Base-by-base conservation (phyloP, 1,284 basidiomycete species). In the Naganishia liquefaciens region DNA sequence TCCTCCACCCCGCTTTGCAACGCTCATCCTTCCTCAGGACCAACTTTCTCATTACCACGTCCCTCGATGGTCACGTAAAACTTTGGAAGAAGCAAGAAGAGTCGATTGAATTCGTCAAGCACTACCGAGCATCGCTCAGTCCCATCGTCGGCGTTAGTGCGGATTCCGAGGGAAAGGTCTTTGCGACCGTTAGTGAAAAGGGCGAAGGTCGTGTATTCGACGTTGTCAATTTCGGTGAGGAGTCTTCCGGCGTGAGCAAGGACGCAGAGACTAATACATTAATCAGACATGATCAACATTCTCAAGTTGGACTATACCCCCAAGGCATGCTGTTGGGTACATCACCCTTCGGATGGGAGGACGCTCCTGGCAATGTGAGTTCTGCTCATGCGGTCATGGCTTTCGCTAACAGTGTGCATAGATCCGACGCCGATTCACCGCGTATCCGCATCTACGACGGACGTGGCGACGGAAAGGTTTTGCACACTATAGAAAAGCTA, bases 221-320 rank as follows among this genome's bases (percentile, higher is more conserved):
- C 76, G 93, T 99, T 1, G 84, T 96, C 70, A 98, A 98, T 79
- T 96, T 96, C 77, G 93, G 92, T 92, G 72, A 64, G 85, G n/a
- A 10, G 33, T 75, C 39, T 65, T 23, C 43, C 46, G 23, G 39
- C 5, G 47, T 46, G 11, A 44, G n/a, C 13, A 13, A 13, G 44
- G 28, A 1, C 21, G 19, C 49, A 17, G 21, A 23, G 46, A 54
- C 55, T 50, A 33, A 65, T 43, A 15, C 3, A 46, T 43, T 52
- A n/a, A 42, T 9, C 70, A 96, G 93, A 99, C 77, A 96, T 99
- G 90, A 99, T 99, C 77, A 99, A 98, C 77, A 98, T 98, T 80
- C 85, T 99, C 68, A 91, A 92, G 73, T 81, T 99, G 55, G 87
- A 85, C 0, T 97, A 86, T 74, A 85, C 82, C 19, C 95, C 95